phyloP scores from a whole-genome alignment of 805 yeast genomes.

The Candida saitoana region DNA sequence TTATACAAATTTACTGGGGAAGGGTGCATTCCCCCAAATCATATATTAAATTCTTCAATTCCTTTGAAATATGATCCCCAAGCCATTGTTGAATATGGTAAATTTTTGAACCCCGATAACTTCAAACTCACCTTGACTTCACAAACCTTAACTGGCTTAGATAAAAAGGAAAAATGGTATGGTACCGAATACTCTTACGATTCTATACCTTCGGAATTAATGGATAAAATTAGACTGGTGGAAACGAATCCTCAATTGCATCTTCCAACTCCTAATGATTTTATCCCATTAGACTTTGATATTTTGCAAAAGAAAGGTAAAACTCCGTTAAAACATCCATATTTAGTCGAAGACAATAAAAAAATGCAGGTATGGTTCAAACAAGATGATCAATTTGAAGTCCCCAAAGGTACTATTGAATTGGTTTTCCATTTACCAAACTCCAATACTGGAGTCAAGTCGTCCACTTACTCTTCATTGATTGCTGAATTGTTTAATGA shows the following conservation, averaged over 20 bases:
- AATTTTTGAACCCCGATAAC: constrained; percentile 52
- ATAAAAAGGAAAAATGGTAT: constrained; percentile 74
- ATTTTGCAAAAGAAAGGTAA: constrained; percentile 41
- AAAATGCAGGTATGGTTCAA: constrained; percentile 76
- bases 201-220: constrained; percentile 39
- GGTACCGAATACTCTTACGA: constrained; percentile 71
- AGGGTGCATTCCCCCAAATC: constrained; percentile 55
- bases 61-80: constrained; percentile 56
- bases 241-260: constrained; percentile 36
- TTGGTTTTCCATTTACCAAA: constrained; percentile 64
- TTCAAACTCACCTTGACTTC: constrained; percentile 57
- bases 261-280: constrained; percentile 72
- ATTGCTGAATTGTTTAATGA: constrained; percentile 73
- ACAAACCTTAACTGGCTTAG: constrained; percentile 43
- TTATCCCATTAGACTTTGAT: constrained; percentile 74
- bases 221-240: constrained; percentile 23
- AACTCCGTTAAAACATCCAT: constrained; percentile 52
- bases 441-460: constrained; percentile 54
- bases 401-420: constrained; percentile 77
- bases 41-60: constrained; percentile 54
- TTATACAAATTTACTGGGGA: constrained; percentile 46
- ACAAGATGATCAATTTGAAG: constrained; percentile 82
- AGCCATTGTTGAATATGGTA: constrained; percentile 46
- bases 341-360: constrained; percentile 49
- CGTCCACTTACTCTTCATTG: constrained; percentile 55